Evolutionary conservation across 306 rosid species (phyloP), one percentile per base, ranked within the genome.

Genomic region (Trifolium fragiferum): DNA sequence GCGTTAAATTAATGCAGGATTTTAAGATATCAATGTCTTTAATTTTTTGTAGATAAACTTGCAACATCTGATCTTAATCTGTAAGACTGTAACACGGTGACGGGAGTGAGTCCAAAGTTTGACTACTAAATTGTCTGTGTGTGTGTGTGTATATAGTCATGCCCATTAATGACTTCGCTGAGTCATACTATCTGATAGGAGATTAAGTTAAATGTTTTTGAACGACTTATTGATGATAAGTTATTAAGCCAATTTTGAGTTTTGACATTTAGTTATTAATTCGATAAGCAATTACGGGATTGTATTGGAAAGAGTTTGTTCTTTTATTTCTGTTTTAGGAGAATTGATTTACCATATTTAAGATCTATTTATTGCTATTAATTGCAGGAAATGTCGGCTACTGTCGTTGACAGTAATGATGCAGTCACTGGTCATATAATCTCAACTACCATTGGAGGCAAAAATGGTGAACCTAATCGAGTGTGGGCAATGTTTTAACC

Each of bases 361-460:
- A 55, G 65, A 53, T 66, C 8, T 59, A 35, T 67, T 46, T 72
- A 57, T 62, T 86, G 33, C 57, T 53, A 35, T 70, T 44, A 65
- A 83, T 71, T 83, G 83, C 90, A 93, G 98, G 97, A 91, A 72
- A 93, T 91, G 98, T 84, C 97, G 8, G 72, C 93, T 61, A 76
- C 85, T 44, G 87, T 84, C 4, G 58, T 84, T 1, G 94, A 91
- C 74, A 95, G 96, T 63, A 89, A 89, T 76, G 94, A 84, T 79
- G 91, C 84, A 66, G 90, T 89, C 77, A 89, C 97, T 21, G 98
- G 98, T 75, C 94, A 91, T 76, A 91, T 91, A 74, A 91, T 93
- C 64, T 91, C 98, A 64, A 91, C 97, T 32, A 93, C 96, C n/a
- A 91, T 91, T 77, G 98, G 97, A 70, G 98, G 98, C 61, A 88